A percentile compares a stretch with the other conserved stretches of the same genome.
phyloP scores from a whole-genome alignment of 2,329 filamentous ascomycete species.

The Trematosphaeria pertusa region DNA sequence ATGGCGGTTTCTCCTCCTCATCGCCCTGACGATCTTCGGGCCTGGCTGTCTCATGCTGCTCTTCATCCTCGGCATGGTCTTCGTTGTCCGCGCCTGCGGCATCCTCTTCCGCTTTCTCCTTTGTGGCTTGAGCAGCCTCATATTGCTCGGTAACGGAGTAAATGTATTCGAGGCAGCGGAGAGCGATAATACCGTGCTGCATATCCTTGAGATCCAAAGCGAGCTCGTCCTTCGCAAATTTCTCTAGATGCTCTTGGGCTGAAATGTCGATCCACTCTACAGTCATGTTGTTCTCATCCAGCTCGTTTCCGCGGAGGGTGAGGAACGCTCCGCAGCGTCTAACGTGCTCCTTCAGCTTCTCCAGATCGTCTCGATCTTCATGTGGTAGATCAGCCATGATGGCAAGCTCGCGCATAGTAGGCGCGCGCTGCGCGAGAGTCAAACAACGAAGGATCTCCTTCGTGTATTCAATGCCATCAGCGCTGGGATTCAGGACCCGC shows the following conservation, averaged over 20 bases:
- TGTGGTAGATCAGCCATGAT: slow-evolving; percentile 28
- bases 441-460: slow-evolving; percentile 32
- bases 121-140: background rate
- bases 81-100: background rate
- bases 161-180: slow-evolving; percentile 27
- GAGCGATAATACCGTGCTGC: slow-evolving; percentile 34
- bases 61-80: background rate
- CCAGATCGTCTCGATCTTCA: slow-evolving; percentile 21
- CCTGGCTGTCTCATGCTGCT: background rate
- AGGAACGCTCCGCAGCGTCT: slow-evolving; percentile 31
- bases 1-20: slow-evolving; percentile 1
- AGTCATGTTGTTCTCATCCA: slow-evolving; percentile 24
- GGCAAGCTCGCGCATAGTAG: slow-evolving; percentile 30
- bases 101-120: background rate
- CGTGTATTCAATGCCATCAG: slow-evolving; percentile 29
- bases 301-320: slow-evolving; percentile 22
- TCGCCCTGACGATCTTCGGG: background rate
- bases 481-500: slow-evolving; percentile 19
- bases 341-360: slow-evolving; percentile 23
- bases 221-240: slow-evolving; percentile 26
- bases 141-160: slow-evolving; percentile 13
- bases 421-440: slow-evolving; percentile 23
- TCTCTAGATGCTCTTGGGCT: slow-evolving; percentile 26
- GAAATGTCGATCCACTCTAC: slow-evolving; percentile 32
- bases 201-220: slow-evolving; percentile 23